Evolutionary conservation across 345 rosid species (phyloP), one percentile per base, ranked within the genome.

Genomic region (Arabidopsis arenosa): DNA sequence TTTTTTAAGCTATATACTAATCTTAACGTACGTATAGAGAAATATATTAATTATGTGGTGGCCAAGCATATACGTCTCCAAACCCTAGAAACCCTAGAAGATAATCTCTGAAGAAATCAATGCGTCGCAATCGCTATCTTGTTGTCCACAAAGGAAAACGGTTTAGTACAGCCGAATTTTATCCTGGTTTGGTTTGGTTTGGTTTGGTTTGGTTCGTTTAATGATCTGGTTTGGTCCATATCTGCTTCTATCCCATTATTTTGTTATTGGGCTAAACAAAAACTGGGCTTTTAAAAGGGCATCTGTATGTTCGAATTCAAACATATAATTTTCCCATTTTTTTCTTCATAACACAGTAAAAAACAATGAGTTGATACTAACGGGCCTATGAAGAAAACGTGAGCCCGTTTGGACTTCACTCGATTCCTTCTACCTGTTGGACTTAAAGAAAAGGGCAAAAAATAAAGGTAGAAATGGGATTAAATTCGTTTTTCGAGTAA

Each of bases 21-120:
- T 52, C 70, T 17, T 71, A 33, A 70, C 56, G 11, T 47, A 28
- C 32, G 32, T 44, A 17, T 28, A 28, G 4, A 73, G 37, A 63
- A 21, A 63, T 41, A 74, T 74, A 60, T 33, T 28, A 14, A n/a
- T 49, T 55, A 44, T 64, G 78, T 66, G 72, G 78, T 57, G 23
- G 32, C 12, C 47, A 65, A 37, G 49, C 37, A 10, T 44, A 64
- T 64, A 73, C 56, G 61, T 73, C 56, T 30, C 56, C 56, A 51
- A 51, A 28, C 32, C 32, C 53, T 48, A 48, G 11, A 48, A 48
- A 13, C 11, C 52, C 55, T 51, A 51, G 56, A 51, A 21, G 13
- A 51, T 51, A 51, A 21, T 51, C 30, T 51, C 56, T 51, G 13
- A 49, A 17, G 26, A 49, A 18, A 4, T 49, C 8, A 49, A 49